Evolutionary conservation across 495 filamentous ascomycete genomes (phyloP), one percentile per base, ranked within the genome.

Genomic region (Neurospora sp.): DNA sequence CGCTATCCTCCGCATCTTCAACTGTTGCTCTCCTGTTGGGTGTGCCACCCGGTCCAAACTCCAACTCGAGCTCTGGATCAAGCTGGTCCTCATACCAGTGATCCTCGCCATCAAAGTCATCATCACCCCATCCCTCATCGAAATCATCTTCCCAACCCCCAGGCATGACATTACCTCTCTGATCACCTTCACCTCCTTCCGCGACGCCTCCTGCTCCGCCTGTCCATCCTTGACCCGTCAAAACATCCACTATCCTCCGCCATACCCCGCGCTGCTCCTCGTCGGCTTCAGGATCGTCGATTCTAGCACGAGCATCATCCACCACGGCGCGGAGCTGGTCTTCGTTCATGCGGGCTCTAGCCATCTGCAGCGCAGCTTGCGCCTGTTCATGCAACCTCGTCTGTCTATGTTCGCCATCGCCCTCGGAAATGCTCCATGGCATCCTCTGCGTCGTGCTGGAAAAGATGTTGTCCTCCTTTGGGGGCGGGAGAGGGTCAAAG

Each of bases 401-500:
- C 22, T 10, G 8, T 27, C 69, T 10, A 18, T 53, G 53, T n/a
- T 72, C 47, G 8, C 41, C 40, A 37, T 70, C 41, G 6, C 35
- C 37, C 73, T 69, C 37, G 12, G 45, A 22, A 38, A 65, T 37
- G 8, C 9, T 7, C 79, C 79, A 85, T 14, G 82, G 82, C 41
- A 73, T 71, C 72, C 71, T 71, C 73, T 80, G 82, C n/a, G 75
- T 77, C n/a, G 74, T 74, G 75, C 78, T 81, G 6, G 81, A 86
- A 70, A 85, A 88, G 18, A 85, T 76, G 41, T 87, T 88, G 27
- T 81, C 70, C 1, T 81, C 80, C 31, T 68, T 44, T 3, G 74
- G 39, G 40, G 92, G 92, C 42, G 92, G 90, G 9, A 94, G 81
- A 10, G 91, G 92, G 78, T 94, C 92, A 27, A 89, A 90, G 41